Evolutionary conservation across 257 asterid species (phyloP), one percentile per base, ranked within the genome.

Genomic region (Ehretia macrophylla): DNA sequence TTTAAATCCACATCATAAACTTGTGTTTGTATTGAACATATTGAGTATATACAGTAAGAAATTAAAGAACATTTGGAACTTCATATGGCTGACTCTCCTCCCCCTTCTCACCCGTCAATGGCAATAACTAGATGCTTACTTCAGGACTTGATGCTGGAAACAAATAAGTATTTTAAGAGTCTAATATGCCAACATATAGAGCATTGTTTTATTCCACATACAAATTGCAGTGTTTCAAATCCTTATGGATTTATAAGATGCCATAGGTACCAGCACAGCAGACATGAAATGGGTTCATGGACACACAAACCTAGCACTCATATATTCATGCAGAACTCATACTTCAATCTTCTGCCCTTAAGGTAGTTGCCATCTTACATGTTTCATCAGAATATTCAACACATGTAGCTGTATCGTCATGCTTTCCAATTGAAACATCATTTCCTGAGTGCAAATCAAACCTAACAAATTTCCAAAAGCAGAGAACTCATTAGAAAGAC

Each of bases 331-430:
- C 11, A 46, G 17, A 46, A 6, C 51, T 14, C 6, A 47, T 16
- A 14, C 20, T 47, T 16, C 1, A 47, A n/a, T 18, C 17, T 47
- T 47, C 51, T n/a, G n/a, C n/a, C n/a, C n/a, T 32, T n/a, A 50
- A 18, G 10, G 17, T 1, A 5, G 11, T 10, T 17, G 19, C 44
- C 65, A 60, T 63, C 88, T 82, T 79, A 89, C 99, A 66, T 67
- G 90, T 84, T 69, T 79, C 88, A 55, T 73, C 62, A 14, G 88
- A 86, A 74, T 79, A 86, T 58, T 93, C 99, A 40, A 83, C 74
- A 69, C 89, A 83, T n/a, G 95, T 75, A 42, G 96, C 94, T 51
- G 72, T 32, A 69, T 89, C 87, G 12, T 78, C 91, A 60, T 93
- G 97, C 38, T 47, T 80, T 61, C 97, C 97, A 55, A 93, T 58